Percentiles rank a stretch among this genome's conserved stretches.
Evolutionary conservation across 2,329 filamentous ascomycete genomes (phyloP).

Genomic region (Trichoderma endophyticum): DNA sequence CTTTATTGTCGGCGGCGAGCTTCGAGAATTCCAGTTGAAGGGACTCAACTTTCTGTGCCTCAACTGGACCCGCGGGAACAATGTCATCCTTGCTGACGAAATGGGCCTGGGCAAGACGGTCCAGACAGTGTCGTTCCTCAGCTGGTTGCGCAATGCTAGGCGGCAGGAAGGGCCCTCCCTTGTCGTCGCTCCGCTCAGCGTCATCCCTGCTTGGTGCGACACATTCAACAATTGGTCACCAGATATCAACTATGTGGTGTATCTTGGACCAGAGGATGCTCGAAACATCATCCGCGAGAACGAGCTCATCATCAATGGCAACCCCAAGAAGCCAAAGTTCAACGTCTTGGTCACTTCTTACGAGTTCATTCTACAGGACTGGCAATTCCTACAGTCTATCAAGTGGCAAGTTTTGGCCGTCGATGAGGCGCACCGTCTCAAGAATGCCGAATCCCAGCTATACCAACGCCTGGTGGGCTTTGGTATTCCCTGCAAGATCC

Average conservation of each 20-base stretch:
- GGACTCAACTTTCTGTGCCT: constrained; percentile 94
- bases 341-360: constrained; percentile 98
- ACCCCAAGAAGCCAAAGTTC: constrained; percentile 87
- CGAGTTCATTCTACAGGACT: constrained; percentile 88
- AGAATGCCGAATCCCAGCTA: constrained; percentile 92
- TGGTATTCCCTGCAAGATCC: constrained; percentile 78
- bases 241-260: constrained; percentile 94
- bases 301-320: constrained; percentile 82
- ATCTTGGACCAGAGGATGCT: constrained; percentile 84
- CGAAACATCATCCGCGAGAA: constrained; percentile 86
- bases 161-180: constrained; percentile 91
- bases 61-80: constrained; percentile 92
- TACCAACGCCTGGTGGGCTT: constrained; percentile 84
- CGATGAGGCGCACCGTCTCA: constrained; percentile 93
- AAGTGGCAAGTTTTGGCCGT: constrained; percentile 98
- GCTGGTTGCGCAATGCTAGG: constrained; percentile 89
- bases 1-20: constrained; percentile 79
- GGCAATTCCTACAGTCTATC: constrained; percentile 78
- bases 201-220: constrained; percentile 96
- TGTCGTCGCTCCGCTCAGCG: constrained; percentile 94
- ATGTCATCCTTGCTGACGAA: constrained; percentile 96
- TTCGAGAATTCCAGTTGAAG: constrained; percentile 89
- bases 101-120: constrained; percentile 99
- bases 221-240: constrained; percentile 97
- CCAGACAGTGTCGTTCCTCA: constrained; percentile 94